Evolutionary conservation across 2,329 filamentous ascomycete species (phyloP).

Genomic region (Hyphodiscus sp.): DNA sequence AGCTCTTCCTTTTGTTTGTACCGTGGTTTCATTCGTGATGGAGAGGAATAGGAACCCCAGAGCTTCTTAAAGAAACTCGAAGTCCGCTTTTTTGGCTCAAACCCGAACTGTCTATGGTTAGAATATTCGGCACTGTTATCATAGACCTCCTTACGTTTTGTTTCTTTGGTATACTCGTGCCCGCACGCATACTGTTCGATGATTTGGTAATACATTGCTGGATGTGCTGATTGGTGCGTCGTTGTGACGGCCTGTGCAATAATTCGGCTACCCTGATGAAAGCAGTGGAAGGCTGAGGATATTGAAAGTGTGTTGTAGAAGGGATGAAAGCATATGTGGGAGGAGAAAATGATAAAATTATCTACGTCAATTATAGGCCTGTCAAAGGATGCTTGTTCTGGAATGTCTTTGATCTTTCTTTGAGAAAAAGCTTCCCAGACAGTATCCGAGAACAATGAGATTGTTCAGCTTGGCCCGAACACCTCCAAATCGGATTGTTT

Average conservation of each 20-base stretch:
- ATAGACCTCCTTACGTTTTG: background rate
- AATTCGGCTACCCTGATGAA: background rate
- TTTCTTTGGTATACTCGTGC: background rate
- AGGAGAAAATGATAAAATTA: background rate
- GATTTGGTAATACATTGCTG: background rate
- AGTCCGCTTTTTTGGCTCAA: background rate
- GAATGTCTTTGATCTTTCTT: background rate
- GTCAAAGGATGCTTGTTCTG: background rate
- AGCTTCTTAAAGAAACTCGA: background rate
- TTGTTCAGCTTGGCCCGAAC: background rate
- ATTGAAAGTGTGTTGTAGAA: background rate
- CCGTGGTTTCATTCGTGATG: background rate
- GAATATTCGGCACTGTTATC: background rate
- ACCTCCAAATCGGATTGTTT: background rate
- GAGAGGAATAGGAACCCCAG: background rate
- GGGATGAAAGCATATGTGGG: background rate
- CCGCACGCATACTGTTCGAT: background rate
- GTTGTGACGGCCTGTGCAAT: too few species aligned
- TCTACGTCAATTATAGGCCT: background rate
- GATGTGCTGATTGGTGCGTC: background rate
- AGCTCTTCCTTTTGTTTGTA: background rate
- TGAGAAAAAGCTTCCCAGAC: background rate
- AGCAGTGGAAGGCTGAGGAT: background rate
- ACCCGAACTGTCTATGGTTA: background rate
- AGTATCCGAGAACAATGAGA: background rate